Evolutionary conservation across 192 early-diverging fungal genomes (phyloP).

Genomic region (Coemansia sp.): DNA sequence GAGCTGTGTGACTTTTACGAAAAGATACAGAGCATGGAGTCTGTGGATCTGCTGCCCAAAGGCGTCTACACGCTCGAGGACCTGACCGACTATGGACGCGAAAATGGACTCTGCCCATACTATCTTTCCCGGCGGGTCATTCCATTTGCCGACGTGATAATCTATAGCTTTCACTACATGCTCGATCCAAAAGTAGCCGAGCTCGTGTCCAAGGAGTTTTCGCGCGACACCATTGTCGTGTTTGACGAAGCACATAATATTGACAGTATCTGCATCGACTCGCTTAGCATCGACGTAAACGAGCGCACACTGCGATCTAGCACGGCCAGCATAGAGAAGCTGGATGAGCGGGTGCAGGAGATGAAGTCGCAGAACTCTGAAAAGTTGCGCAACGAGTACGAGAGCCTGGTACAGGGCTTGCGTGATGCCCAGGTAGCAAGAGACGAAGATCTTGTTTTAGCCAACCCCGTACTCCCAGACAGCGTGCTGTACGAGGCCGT

Average conservation of each 20-base stretch:
- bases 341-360: slow-evolving; percentile 70
- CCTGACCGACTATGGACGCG: slow-evolving; percentile 72
- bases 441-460: slow-evolving; percentile 83
- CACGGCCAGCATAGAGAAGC: slow-evolving; percentile 68
- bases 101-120: slow-evolving; percentile 87
- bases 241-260: slow-evolving; percentile 99
- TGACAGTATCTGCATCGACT: slow-evolving; percentile 99
- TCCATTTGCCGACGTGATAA: slow-evolving; percentile 89
- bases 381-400: slow-evolving; percentile 87
- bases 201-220: slow-evolving; percentile 90
- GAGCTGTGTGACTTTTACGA: slow-evolving; percentile 81
- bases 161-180: slow-evolving; percentile 99
- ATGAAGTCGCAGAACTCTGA: slow-evolving; percentile 86
- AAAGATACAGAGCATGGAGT: slow-evolving; percentile 61
- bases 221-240: slow-evolving; percentile 93
- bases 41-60: slow-evolving; percentile 61
- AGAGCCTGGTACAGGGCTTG: slow-evolving; percentile 84
- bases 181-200: slow-evolving; percentile 99
- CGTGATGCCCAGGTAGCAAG: slow-evolving; percentile 65
- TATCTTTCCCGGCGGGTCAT: slow-evolving; percentile 86
- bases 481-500: slow-evolving; percentile 90
- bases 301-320: slow-evolving; percentile 87
- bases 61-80: slow-evolving; percentile 98
- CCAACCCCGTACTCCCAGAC: slow-evolving; percentile 93
- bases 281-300: slow-evolving; percentile 91